A percentile compares a stretch with the other conserved stretches of the same genome.
Evolutionary conservation across 176 grass and related monocot species (phyloP).

Genomic region (Carex parvula): DNA sequence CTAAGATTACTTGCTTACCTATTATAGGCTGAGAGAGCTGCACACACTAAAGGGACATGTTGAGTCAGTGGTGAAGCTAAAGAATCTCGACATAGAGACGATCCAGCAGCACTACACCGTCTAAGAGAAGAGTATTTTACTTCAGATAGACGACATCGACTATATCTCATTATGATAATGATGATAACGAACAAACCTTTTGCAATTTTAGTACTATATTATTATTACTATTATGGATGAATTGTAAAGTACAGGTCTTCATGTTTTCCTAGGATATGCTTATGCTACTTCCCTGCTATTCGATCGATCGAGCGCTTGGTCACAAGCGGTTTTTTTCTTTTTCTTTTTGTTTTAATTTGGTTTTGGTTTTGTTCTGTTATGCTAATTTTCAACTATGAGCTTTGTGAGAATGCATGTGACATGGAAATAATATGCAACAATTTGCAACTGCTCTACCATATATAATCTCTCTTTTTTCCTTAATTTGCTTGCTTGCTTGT

Average conservation of each 20-base stretch:
- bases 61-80: conserved; percentile 44
- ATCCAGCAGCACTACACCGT: conserved; percentile 48
- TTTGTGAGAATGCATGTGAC: conserved; percentile 31
- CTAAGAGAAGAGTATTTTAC: conserved; percentile 4
- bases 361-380: conserved; percentile 20
- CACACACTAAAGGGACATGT: conserved; percentile 45
- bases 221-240: conserved; percentile 3
- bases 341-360: background rate
- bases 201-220: conserved; percentile 22
- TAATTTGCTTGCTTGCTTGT: background rate
- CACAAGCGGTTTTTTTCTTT: background rate
- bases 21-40: conserved; percentile 33
- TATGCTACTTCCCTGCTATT: conserved; percentile 16
- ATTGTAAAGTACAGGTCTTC: conserved; percentile 29
- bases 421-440: conserved; percentile 36
- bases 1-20: background rate
- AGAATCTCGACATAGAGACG: conserved; percentile 35
- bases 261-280: conserved; percentile 18
- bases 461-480: background rate
- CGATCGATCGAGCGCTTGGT: conserved; percentile 10
- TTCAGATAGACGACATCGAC: background rate
- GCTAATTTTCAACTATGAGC: conserved; percentile 20
- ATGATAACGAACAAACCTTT: conserved; percentile 27
- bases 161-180: conserved; percentile 21
- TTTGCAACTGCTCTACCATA: background rate